phyloP scores from a whole-genome alignment of 2,329 filamentous ascomycete genomes.

The Hypoxylon sp. region DNA sequence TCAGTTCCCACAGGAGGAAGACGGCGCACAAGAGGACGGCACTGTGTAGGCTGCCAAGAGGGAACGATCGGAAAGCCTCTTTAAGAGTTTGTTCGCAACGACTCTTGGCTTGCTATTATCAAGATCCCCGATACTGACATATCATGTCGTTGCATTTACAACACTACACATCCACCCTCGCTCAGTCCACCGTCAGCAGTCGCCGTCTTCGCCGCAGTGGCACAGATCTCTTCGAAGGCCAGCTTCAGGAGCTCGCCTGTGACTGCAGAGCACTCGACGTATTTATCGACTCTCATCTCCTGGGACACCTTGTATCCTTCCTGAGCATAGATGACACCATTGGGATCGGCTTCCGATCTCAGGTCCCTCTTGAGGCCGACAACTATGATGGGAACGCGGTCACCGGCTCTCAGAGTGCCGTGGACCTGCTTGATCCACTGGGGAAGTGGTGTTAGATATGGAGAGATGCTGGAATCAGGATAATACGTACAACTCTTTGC shows the following conservation, averaged over 20 bases:
- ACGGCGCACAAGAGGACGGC: conserved; percentile 47
- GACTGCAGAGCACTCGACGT: conserved; percentile 69
- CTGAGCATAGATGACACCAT: conserved; percentile 67
- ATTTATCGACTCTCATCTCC: conserved; percentile 67
- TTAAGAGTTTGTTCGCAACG: too few species aligned
- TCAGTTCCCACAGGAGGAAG: conserved; percentile 51
- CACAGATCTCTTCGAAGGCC: conserved; percentile 68
- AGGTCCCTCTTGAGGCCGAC: conserved; percentile 69
- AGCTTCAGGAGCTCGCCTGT: conserved; percentile 66
- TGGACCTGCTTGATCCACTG: conserved; percentile 67
- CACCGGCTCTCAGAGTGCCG: conserved; percentile 55
- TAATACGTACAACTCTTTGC: conserved; percentile 59
- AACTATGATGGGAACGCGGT: conserved; percentile 62
- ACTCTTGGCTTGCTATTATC: background rate
- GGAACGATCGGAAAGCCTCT: conserved; percentile 3
- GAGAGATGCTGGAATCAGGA: background rate
- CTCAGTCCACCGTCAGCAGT: conserved; percentile 59
- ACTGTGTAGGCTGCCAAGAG: conserved; percentile 49
- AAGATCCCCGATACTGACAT: background rate
- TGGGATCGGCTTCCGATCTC: conserved; percentile 64
- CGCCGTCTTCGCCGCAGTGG: conserved; percentile 59
- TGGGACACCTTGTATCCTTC: conserved; percentile 66
- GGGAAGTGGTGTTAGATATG: conserved; percentile 6
- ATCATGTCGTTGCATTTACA: background rate
- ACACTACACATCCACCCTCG: conserved; percentile 58